A percentile compares a stretch with the other conserved stretches of the same genome.
phyloP scores from a whole-genome alignment of 257 asterid species.

The Coffea canephora region DNA sequence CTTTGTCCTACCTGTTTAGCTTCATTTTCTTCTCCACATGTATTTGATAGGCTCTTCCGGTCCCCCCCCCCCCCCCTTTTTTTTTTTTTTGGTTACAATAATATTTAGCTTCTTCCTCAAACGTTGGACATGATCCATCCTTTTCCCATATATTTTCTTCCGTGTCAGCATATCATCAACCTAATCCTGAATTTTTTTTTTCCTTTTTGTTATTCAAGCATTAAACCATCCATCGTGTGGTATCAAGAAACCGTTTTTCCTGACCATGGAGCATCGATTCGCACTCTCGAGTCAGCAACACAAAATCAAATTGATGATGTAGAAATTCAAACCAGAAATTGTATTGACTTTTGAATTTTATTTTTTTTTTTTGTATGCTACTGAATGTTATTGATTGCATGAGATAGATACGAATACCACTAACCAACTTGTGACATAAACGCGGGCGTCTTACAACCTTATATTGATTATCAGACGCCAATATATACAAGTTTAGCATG shows the following conservation, averaged over 20 bases:
- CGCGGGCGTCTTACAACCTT: too few relatives aligned
- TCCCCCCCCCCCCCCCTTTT: too few relatives aligned
- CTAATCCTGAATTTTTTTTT: background rate
- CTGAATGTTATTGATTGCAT: background rate
- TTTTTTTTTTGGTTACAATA: too few relatives aligned
- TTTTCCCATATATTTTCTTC: background rate
- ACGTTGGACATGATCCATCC: background rate
- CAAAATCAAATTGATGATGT: background rate
- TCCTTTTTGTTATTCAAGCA: too few relatives aligned
- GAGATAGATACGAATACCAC: background rate
- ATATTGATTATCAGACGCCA: too few relatives aligned
- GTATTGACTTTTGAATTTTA: background rate
- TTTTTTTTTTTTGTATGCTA: background rate
- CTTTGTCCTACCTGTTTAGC: slow-evolving; percentile 4
- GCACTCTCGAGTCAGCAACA: background rate
- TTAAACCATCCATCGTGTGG: background rate
- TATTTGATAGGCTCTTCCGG: background rate
- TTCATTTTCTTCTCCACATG: slow-evolving; percentile 12
- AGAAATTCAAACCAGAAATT: background rate
- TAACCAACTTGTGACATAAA: background rate
- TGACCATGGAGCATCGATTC: background rate
- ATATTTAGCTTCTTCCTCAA: background rate
- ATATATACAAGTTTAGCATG: too few relatives aligned
- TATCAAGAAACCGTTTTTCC: background rate
- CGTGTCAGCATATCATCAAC: slow-evolving; percentile 8